These are phyloP conservation scores for Apocynum venetum DNA, from an alignment of 257 asterid species.

Conservation along the genomic window DNA sequence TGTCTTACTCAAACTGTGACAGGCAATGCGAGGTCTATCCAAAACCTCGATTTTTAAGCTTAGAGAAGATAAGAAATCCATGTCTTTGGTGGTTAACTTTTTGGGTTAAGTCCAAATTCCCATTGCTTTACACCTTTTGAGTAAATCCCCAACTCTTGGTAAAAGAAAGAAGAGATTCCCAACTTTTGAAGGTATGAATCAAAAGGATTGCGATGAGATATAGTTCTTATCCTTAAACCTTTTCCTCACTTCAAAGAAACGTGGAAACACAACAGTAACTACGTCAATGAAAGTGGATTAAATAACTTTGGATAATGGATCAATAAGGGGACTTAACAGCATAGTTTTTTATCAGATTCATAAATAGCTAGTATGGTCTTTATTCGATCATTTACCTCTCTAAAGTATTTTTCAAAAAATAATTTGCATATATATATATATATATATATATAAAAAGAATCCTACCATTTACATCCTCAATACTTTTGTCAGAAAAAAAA, in stretches of 20 bases:
- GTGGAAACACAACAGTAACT: neutral
- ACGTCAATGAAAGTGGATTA: neutral
- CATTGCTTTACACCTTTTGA: neutral
- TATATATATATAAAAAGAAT: too few relatives aligned
- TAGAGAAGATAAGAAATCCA: neutral
- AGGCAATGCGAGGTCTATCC: slow-evolving; percentile 5
- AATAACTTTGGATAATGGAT: too few relatives aligned
- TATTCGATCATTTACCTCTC: too few relatives aligned
- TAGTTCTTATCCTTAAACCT: slow-evolving; percentile 19
- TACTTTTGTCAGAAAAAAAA: too few relatives aligned
- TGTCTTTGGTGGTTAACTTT: neutral
- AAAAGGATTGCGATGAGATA: neutral
- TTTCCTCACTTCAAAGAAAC: neutral
- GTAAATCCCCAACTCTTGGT: neutral
- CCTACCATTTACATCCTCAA: too few relatives aligned
- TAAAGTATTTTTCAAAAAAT: too few relatives aligned
- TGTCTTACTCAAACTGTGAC: neutral
- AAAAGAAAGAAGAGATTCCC: neutral
- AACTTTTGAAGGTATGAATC: neutral
- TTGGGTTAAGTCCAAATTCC: slow-evolving; percentile 3
- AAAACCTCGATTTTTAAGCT: neutral
- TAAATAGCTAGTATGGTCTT: too few relatives aligned
- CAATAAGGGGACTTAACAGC: too few relatives aligned
- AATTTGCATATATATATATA: too few relatives aligned
- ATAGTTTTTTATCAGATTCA: too few relatives aligned